phyloP scores from a whole-genome alignment of 2,329 filamentous ascomycete species.

The Zasmidium citrigriseum region DNA sequence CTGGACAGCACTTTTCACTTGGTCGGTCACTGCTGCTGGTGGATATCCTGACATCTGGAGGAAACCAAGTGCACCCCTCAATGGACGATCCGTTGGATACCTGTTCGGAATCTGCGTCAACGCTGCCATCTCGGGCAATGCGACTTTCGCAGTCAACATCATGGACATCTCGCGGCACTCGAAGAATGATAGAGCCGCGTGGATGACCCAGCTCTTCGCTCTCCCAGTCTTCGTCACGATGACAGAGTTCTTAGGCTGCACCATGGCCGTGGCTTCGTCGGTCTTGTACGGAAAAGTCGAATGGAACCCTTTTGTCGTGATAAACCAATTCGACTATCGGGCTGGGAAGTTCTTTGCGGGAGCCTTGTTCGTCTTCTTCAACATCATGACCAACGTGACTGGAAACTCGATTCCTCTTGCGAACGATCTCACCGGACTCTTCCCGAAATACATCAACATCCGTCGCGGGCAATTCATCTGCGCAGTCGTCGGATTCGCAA shows the following conservation, averaged over 20 bases:
- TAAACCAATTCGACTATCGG: neutral
- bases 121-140: neutral
- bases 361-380: too few species aligned
- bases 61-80: neutral
- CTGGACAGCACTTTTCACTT: neutral
- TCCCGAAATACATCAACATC: constrained; percentile 58
- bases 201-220: neutral
- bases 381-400: too few species aligned
- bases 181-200: neutral
- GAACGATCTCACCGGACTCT: constrained; percentile 43
- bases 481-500: constrained; percentile 36
- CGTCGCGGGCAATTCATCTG: constrained; percentile 44
- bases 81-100: neutral
- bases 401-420: constrained; percentile 43
- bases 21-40: neutral
- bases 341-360: too few species aligned
- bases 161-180: neutral
- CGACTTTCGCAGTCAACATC: neutral
- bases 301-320: neutral
- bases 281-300: neutral
- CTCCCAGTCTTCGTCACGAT: neutral
- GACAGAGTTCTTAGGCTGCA: neutral
- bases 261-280: neutral
- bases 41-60: neutral
- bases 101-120: neutral